A percentile compares a stretch with the other conserved stretches of the same genome.
These are phyloP conservation scores for Trichocomaceae sp. DNA, from an alignment of 2,329 filamentous ascomycete genomes.

Conservation along the genomic window DNA sequence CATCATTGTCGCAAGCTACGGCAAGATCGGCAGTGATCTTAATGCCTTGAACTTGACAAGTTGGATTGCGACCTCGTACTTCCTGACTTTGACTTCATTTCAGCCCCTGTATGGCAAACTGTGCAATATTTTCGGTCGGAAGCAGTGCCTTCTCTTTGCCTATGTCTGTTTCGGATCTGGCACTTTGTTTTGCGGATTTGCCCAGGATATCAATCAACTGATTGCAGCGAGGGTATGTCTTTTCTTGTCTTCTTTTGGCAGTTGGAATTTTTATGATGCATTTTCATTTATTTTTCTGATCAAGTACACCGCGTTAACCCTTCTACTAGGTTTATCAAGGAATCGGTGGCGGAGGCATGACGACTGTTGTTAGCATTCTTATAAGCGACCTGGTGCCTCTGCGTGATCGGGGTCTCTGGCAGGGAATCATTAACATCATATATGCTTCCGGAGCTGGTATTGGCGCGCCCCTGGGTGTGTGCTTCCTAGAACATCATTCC, in stretches of 20 bases:
- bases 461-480: slow-evolving; percentile 59
- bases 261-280: neutral
- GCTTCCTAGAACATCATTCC: neutral
- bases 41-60: slow-evolving; percentile 72
- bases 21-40: slow-evolving; percentile 77
- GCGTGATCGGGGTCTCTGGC: slow-evolving; percentile 64
- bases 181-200: slow-evolving; percentile 56
- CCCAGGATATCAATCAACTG: slow-evolving; percentile 58
- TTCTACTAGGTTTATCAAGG: slow-evolving; percentile 47
- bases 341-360: slow-evolving; percentile 67
- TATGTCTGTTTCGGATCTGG: slow-evolving; percentile 61
- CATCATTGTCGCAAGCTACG: slow-evolving; percentile 71
- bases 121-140: slow-evolving; percentile 45
- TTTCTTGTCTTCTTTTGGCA: slow-evolving; percentile 17
- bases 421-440: slow-evolving; percentile 67
- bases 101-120: slow-evolving; percentile 63
- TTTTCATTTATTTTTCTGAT: neutral
- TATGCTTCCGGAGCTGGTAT: slow-evolving; percentile 61
- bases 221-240: slow-evolving; percentile 52
- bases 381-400: slow-evolving; percentile 65
- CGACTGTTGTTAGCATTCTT: slow-evolving; percentile 61
- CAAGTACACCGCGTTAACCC: neutral
- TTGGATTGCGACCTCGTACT: slow-evolving; percentile 68
- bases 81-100: slow-evolving; percentile 66
- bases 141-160: slow-evolving; percentile 57